Evolutionary conservation across 257 asterid species (phyloP).

Genomic region (Nicotiana undulata): DNA sequence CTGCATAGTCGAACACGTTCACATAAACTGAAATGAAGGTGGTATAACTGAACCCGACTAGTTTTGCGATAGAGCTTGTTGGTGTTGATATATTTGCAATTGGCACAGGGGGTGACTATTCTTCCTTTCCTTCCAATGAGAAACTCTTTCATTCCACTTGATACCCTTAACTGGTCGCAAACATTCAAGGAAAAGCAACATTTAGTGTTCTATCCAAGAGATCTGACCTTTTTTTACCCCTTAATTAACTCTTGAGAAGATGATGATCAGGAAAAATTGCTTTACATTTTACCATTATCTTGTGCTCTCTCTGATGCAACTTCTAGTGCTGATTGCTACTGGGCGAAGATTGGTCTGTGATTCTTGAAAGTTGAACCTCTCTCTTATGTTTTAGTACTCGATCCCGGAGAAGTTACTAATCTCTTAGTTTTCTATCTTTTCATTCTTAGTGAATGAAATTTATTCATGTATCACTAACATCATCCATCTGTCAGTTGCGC

Average conservation of each 20-base stretch:
- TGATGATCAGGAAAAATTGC: neutral
- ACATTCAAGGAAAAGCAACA: no score
- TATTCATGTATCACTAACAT: neutral
- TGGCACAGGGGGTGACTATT: no score
- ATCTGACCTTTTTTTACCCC: neutral
- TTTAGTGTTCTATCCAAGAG: no score
- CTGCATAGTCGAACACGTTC: no score
- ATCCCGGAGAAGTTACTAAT: neutral
- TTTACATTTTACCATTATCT: neutral
- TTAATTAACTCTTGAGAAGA: neutral
- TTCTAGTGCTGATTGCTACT: neutral
- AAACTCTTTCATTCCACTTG: no score
- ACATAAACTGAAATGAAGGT: no score
- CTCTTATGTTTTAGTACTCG: neutral
- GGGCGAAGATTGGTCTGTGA: neutral
- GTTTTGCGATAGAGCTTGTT: no score
- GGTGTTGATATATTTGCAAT: no score
- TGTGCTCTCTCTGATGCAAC: neutral
- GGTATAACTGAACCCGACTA: no score
- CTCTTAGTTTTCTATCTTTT: neutral
- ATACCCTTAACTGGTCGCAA: no score
- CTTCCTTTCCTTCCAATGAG: no score
- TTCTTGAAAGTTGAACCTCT: neutral
- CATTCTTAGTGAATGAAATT: neutral
- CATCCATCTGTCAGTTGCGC: neutral